Evolutionary conservation across 768 basidiomycete genomes (phyloP).

Genomic region (Pluteus cervinus): DNA sequence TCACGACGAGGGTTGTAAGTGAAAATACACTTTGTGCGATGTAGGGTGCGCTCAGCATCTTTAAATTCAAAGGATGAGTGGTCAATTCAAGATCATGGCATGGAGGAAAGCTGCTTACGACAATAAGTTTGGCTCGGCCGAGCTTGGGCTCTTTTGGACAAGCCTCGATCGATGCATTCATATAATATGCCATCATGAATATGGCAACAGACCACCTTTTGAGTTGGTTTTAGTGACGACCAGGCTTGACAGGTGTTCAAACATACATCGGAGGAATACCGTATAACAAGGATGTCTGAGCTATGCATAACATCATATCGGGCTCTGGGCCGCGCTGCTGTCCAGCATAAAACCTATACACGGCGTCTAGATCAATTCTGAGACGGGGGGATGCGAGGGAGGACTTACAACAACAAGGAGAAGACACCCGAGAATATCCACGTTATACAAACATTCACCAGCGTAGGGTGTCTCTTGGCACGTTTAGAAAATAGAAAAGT

Average conservation of each 20-base stretch:
- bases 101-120: conserved; percentile 13
- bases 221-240: neutral
- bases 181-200: conserved; percentile 26
- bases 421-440: conserved; percentile 42
- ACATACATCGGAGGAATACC: conserved; percentile 35
- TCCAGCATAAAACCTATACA: conserved; percentile 33
- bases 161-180: conserved; percentile 18
- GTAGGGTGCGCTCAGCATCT: conserved; percentile 33
- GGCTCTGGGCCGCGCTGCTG: conserved; percentile 29
- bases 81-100: neutral
- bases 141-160: conserved; percentile 10
- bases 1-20: conserved; percentile 21
- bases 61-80: neutral
- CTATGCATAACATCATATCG: conserved; percentile 30
- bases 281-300: conserved; percentile 35
- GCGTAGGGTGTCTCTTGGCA: conserved; percentile 32
- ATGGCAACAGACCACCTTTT: conserved; percentile 32
- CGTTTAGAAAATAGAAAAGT: conserved; percentile 37
- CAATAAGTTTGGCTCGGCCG: conserved; percentile 13
- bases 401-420: conserved; percentile 35
- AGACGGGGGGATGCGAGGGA: neutral
- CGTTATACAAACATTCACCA: conserved; percentile 41
- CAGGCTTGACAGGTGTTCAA: neutral
- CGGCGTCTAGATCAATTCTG: neutral
- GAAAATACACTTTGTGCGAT: conserved; percentile 22